Evolutionary conservation across 179 eudicot species (phyloP).

Genomic region (Kewa caespitosa): DNA sequence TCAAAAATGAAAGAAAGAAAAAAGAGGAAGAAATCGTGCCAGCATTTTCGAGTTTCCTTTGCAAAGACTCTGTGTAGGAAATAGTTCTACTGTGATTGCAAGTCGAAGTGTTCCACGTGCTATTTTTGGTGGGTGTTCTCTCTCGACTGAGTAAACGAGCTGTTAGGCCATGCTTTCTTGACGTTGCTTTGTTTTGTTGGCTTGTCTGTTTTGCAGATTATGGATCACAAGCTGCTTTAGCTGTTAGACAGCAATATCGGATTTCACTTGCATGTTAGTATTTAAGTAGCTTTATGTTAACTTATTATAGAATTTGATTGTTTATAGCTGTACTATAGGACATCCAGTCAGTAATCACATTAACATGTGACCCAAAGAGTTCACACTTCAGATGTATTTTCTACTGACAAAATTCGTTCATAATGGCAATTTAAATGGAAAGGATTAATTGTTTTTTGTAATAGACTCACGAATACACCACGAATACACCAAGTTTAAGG

Average conservation of each 20-base stretch:
- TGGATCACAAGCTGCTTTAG: slow-evolving; percentile 17
- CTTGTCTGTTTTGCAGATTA: slow-evolving; percentile 27
- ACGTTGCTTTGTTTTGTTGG: no score
- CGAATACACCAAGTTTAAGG: no score
- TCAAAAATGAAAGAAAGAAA: no score
- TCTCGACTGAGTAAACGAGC: background rate
- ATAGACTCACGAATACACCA: no score
- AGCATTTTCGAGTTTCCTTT: slow-evolving; percentile 1
- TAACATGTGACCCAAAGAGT: background rate
- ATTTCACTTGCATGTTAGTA: no score
- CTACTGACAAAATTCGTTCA: slow-evolving; percentile 2
- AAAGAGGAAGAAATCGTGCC: no score
- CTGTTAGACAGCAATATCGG: no score
- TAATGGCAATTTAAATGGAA: background rate
- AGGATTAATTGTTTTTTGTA: background rate
- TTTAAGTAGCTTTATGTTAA: no score
- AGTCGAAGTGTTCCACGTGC: slow-evolving; percentile 1
- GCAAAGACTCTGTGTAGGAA: slow-evolving; percentile 2
- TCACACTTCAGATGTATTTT: slow-evolving; percentile 7
- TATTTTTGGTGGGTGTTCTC: slow-evolving; percentile 10
- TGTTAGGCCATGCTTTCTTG: background rate
- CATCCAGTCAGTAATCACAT: background rate
- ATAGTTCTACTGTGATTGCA: slow-evolving; percentile 2
- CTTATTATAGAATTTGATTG: slow-evolving; percentile 13
- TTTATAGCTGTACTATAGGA: slow-evolving; percentile 22